These are phyloP conservation scores for Maudiozyma saulgeensis DNA, from an alignment of 805 yeast species.

Conservation along the genomic window DNA sequence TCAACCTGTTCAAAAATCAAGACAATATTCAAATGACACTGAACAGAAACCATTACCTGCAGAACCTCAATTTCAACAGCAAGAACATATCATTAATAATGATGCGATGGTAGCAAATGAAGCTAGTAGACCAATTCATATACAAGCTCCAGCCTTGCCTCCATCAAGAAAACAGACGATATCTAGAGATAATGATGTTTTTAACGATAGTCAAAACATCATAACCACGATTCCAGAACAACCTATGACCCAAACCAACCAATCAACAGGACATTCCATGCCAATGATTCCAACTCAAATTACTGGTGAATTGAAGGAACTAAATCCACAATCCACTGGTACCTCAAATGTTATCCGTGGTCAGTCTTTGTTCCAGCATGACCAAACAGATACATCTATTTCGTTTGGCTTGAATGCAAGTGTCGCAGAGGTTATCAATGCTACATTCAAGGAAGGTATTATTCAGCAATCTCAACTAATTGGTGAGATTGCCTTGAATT, in stretches of 20 bases:
- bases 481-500: constrained; percentile 84
- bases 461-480: constrained; percentile 50
- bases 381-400: constrained; percentile 29
- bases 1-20: constrained; percentile 27
- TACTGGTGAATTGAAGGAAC: constrained; percentile 25
- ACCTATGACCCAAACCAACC: constrained; percentile 7
- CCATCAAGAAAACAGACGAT: constrained; percentile 39
- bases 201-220: not conserved
- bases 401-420: constrained; percentile 69
- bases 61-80: constrained; percentile 11
- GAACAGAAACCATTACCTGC: constrained; percentile 15
- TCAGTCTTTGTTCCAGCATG: constrained; percentile 37
- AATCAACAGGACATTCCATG: constrained; percentile 12
- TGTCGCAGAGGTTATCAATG: constrained; percentile 77
- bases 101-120: not conserved
- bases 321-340: constrained; percentile 39
- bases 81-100: not conserved
- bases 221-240: not conserved
- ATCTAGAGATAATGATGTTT: constrained; percentile 1
- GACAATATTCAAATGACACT: constrained; percentile 16
- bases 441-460: constrained; percentile 59
- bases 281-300: constrained; percentile 19
- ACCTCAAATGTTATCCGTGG: constrained; percentile 28
- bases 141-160: constrained; percentile 46
- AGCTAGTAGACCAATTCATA: constrained; percentile 17